phyloP scores from a whole-genome alignment of 352 stramenopile species.

The Phytophthora pluvialis region DNA sequence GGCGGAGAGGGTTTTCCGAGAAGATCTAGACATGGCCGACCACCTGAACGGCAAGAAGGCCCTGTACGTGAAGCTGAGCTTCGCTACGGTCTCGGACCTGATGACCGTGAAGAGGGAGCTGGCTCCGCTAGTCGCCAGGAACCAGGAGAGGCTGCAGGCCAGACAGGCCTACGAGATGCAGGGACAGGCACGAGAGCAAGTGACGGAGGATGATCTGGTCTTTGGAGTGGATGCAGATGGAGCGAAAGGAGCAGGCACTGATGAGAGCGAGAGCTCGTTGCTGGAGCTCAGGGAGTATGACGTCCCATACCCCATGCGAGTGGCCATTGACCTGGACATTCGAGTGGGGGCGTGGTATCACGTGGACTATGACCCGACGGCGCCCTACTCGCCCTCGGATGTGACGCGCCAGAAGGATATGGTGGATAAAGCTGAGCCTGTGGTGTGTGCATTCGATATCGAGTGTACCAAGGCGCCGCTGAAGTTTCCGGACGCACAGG shows the following conservation, averaged over 20 bases:
- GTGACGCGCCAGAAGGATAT: slow-evolving; percentile 82
- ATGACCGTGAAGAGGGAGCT: slow-evolving; percentile 74
- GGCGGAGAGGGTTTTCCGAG: slow-evolving; percentile 73
- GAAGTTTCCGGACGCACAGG: slow-evolving; percentile 98
- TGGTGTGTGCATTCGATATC: slow-evolving; percentile 99
- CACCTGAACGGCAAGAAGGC: slow-evolving; percentile 88
- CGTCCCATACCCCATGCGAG: slow-evolving; percentile 96
- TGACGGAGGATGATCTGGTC: slow-evolving; percentile 51
- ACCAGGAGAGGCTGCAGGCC: slow-evolving; percentile 65
- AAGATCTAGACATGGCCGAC: slow-evolving; percentile 93
- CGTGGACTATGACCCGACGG: slow-evolving; percentile 81
- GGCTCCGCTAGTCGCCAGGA: slow-evolving; percentile 63
- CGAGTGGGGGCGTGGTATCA: slow-evolving; percentile 98
- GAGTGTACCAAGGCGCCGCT: slow-evolving; percentile 99
- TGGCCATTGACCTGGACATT: slow-evolving; percentile 96
- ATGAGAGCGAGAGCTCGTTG: slow-evolving; percentile 78
- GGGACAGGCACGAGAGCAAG: slow-evolving; percentile 41
- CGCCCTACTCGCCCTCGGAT: slow-evolving; percentile 59
- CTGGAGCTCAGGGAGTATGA: slow-evolving; percentile 98
- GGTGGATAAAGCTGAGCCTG: slow-evolving; percentile 92
- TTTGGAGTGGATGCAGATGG: slow-evolving; percentile 36
- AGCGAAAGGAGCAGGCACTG: slow-evolving; percentile 30
- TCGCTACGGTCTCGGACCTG: slow-evolving; percentile 81
- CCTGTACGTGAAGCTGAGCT: slow-evolving; percentile 91
- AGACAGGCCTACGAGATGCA: slow-evolving; percentile 79